Base-by-base conservation (phyloP, 495 filamentous ascomycete species). In the Monascus purpureus region DNA sequence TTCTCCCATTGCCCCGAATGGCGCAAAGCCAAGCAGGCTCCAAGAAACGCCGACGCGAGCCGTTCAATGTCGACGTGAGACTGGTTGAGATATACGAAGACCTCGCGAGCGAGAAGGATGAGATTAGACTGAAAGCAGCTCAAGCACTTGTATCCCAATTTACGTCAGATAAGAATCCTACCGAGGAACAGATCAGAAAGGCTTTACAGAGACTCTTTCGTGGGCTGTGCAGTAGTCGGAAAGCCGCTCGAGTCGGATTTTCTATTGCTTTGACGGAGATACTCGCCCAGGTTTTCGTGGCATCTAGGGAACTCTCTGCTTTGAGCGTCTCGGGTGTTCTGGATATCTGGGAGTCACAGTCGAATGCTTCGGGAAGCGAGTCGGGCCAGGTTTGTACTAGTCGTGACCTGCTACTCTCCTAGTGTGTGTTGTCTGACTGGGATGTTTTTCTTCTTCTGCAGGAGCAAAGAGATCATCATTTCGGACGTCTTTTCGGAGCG, bases 181-280 rank as follows among this genome's bases (percentile, higher is more conserved):
- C 48, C 14, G 55, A 53, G 36, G 61, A 62, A 8, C 53, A 62
- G 37, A 48, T 68, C 19, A 42, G 52, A 32, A 62, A 63, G 40
- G 44, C 48, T 0, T 46, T 80, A 22, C 59, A 58, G 38, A 63
- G 86, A 19, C 65, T 97, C 9, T 82, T 94, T 44, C 74, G 82
- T 28, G 90, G 90, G 23, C 70, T 97, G 16, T 83, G 86, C 33
- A 94, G 85, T 47, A 79, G 85, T 27, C 72, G 82, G 14, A 93
- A 94, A 58, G 86, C 82, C 9, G 84, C 88, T 18, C 68, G 90
- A 16, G 56, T 87, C 35, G 90, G 90, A n/a, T 95, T 90, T 49
- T 92, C 82, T 23, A 62, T 94, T 35, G 85, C 88, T 1, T 55
- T 96, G 40, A 81, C 86, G 0, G 88, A 95, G 55, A 61, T 93